Conservation (phyloP, 129 eudicot genomes). For the Helianthus tuberosus region DNA sequence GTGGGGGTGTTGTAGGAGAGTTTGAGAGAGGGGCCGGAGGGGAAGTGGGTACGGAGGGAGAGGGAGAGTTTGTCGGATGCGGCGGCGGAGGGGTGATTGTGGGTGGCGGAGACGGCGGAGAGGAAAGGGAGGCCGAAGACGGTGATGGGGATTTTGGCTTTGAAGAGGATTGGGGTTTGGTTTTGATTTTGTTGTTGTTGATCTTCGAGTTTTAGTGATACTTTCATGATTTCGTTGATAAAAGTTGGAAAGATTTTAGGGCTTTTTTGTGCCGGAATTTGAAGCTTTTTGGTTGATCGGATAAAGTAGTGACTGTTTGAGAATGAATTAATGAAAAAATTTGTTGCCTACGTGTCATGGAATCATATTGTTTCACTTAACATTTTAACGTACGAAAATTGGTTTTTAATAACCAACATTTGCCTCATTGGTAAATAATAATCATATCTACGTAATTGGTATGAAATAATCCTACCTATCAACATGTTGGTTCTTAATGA, state of each 20-base stretch:
- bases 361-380: no score
- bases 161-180: conserved; percentile 59
- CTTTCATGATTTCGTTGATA: conserved; percentile 47
- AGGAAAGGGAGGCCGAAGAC: conserved; percentile 85
- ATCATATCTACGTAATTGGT: no score
- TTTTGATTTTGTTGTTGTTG: conserved; percentile 43
- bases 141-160: conserved; percentile 80
- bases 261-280: background rate
- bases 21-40: conserved; percentile 85
- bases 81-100: conserved; percentile 45
- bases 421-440: no score
- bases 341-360: no score
- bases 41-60: conserved; percentile 76
- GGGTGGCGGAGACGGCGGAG: conserved; percentile 79
- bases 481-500: no score
- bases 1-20: conserved; percentile 73
- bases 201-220: conserved; percentile 70
- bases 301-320: background rate
- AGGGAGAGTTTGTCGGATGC: conserved; percentile 49
- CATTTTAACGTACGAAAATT: no score
- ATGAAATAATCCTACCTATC: no score
- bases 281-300: background rate
- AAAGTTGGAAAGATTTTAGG: background rate
- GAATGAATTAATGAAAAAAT: no score
- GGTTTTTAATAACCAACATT: no score